Conservation (phyloP, 495 filamentous ascomycete species). For the Paragyromitra xinjiangensis region DNA sequence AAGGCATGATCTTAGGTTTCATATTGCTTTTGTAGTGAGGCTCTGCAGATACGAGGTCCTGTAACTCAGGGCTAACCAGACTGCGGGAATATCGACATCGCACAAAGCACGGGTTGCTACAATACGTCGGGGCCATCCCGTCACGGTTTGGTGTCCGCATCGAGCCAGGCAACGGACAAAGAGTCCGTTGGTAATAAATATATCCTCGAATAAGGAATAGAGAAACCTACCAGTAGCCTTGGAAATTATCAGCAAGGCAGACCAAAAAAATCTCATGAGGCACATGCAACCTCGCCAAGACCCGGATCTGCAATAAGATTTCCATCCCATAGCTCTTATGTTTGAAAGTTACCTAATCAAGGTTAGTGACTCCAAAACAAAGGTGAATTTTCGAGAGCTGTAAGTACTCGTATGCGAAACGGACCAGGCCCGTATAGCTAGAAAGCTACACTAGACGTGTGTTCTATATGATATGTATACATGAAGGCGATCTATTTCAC, state of each 20-base stretch:
- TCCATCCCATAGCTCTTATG: background rate
- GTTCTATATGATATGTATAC: no score
- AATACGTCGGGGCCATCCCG: background rate
- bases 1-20: background rate
- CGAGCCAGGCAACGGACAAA: background rate
- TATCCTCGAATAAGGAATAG: background rate
- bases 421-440: no score
- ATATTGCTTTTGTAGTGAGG: slow-evolving; percentile 9
- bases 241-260: background rate
- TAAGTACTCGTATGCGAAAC: background rate
- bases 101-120: background rate
- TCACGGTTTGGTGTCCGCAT: background rate
- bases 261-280: background rate
- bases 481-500: no score
- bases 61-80: background rate
- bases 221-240: background rate
- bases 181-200: background rate
- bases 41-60: slow-evolving; percentile 28
- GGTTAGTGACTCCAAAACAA: background rate
- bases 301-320: background rate
- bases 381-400: background rate
- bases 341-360: background rate
- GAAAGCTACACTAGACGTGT: no score
- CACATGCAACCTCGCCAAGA: background rate
- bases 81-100: background rate